Conservation (phyloP, 257 asterid species). For the Henckelia pumila region DNA sequence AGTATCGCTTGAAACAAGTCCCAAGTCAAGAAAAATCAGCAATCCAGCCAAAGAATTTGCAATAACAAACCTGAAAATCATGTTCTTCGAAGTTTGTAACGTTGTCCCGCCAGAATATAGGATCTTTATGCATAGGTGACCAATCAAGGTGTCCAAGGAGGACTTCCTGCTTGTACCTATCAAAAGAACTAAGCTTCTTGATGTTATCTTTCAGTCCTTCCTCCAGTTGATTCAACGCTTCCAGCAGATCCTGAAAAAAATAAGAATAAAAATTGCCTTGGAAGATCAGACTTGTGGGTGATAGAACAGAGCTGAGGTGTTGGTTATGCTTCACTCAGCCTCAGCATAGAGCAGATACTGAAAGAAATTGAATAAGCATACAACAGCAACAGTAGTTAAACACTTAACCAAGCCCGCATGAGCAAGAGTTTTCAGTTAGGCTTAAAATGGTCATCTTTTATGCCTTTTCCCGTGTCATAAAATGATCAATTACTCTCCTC, state of each 20-base stretch:
- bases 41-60: neutral
- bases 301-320: neutral
- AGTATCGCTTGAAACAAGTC: neutral
- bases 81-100: conserved; percentile 68
- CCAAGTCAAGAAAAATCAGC: neutral
- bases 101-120: conserved; percentile 78
- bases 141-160: conserved; percentile 93
- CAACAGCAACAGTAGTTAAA: neutral
- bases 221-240: conserved; percentile 72
- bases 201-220: conserved; percentile 69
- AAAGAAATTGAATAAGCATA: conserved; percentile 1
- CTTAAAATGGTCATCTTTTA: neutral
- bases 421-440: neutral
- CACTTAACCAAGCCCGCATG: neutral
- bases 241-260: conserved; percentile 67
- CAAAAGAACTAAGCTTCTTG: conserved; percentile 74
- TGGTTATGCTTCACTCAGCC: neutral
- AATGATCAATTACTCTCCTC: neutral
- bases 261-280: conserved; percentile 4
- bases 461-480: neutral
- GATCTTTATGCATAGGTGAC: conserved; percentile 93
- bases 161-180: conserved; percentile 83
- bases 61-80: conserved; percentile 70
- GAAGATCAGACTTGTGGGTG: conserved; percentile 20
- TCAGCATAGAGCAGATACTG: conserved; percentile 16